Evolutionary conservation across 371 early-diverging fungal species (phyloP).

Genomic region (Mortierella sp.): DNA sequence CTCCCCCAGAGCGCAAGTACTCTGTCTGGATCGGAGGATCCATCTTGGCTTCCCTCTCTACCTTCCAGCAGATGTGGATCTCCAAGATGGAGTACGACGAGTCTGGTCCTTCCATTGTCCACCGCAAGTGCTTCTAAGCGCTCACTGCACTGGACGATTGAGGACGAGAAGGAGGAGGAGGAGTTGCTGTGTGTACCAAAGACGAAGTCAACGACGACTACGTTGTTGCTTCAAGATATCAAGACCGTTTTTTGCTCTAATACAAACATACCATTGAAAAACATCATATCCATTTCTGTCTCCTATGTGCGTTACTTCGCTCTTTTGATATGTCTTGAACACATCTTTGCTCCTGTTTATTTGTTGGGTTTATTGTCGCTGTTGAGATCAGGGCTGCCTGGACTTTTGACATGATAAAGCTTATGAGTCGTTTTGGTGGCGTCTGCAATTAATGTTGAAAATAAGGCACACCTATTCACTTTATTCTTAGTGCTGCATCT

Average conservation of each 20-base stretch:
- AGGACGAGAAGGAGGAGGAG: background rate
- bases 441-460: too few species aligned
- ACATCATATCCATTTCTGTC: conserved; percentile 1
- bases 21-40: conserved; percentile 98
- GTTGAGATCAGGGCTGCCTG: too few species aligned
- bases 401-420: too few species aligned
- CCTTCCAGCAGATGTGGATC: conserved; percentile 72
- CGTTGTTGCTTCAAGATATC: conserved; percentile 10
- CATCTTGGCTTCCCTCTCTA: conserved; percentile 58
- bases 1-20: conserved; percentile 98
- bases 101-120: conserved; percentile 97
- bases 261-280: conserved; percentile 28
- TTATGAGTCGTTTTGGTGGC: too few species aligned
- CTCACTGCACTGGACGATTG: background rate
- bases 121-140: conserved; percentile 97
- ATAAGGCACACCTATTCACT: too few species aligned
- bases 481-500: too few species aligned
- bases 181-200: conserved; percentile 1
- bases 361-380: too few species aligned
- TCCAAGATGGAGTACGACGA: conserved; percentile 97
- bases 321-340: background rate
- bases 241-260: conserved; percentile 14
- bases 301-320: background rate
- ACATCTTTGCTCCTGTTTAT: background rate
- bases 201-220: background rate